phyloP scores from a whole-genome alignment of 1,284 basidiomycete species.

The Cryptococcus depauperatus region DNA sequence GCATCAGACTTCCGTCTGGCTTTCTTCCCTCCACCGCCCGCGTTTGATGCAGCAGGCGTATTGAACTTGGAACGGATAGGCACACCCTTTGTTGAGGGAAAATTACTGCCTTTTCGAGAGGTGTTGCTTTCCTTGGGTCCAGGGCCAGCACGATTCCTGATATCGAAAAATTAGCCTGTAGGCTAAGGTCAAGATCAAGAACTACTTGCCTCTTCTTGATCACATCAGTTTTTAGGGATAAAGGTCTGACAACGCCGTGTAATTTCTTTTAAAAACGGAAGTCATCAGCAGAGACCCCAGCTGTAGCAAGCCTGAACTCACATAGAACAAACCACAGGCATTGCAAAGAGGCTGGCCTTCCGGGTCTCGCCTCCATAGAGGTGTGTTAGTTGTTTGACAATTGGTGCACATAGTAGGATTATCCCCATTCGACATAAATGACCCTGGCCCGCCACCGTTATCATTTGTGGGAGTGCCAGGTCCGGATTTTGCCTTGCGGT shows the following conservation, averaged over 20 bases:
- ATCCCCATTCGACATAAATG: constrained; percentile 48
- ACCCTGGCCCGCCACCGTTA: constrained; percentile 11
- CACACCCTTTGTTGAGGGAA: neutral
- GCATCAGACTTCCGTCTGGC: constrained; percentile 6
- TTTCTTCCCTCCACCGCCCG: constrained; percentile 10
- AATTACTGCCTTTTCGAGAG: constrained; percentile 14
- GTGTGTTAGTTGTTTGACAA: constrained; percentile 91
- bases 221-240: constrained; percentile 92
- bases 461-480: constrained; percentile 5
- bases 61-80: neutral
- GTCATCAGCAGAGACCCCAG: constrained; percentile 7
- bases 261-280: constrained; percentile 69
- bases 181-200: too few species aligned
- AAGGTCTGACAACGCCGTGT: constrained; percentile 84
- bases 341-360: constrained; percentile 88
- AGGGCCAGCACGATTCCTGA: constrained; percentile 18
- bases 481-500: neutral
- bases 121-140: constrained; percentile 15
- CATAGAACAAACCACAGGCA: constrained; percentile 84
- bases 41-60: neutral
- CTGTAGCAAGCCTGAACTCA: constrained; percentile 49
- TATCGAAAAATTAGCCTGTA: neutral
- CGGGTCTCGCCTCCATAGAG: constrained; percentile 87
- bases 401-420: constrained; percentile 81
- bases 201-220: constrained; percentile 96